Percentiles rank a stretch among this genome's conserved stretches.
Conservation (phyloP, 2,329 filamentous ascomycete species). For the Colletotrichum falcatum region DNA sequence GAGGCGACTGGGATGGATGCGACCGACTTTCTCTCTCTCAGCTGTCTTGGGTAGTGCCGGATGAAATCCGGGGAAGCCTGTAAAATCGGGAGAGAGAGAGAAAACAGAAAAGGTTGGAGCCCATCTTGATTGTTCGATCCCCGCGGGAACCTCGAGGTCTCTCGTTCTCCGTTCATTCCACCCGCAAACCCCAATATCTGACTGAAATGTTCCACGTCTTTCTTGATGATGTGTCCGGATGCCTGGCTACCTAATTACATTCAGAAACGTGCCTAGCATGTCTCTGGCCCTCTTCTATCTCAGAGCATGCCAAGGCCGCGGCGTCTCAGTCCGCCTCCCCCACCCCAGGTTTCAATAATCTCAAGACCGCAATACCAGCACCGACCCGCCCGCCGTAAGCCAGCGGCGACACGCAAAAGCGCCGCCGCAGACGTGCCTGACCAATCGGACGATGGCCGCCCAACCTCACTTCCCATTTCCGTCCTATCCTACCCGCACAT, state of each 20-base stretch:
- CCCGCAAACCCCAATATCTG: not conserved
- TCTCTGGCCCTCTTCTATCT: not conserved
- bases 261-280: not conserved
- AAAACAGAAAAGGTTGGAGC: not conserved
- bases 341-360: constrained; percentile 23
- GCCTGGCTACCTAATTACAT: not conserved
- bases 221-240: not conserved
- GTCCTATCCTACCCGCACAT: constrained; percentile 1
- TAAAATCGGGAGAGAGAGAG: no score
- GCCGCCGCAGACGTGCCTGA: not conserved
- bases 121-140: not conserved
- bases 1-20: constrained; percentile 1
- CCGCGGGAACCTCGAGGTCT: not conserved
- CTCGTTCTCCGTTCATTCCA: not conserved
- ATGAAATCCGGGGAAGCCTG: constrained; percentile 23
- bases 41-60: constrained; percentile 1
- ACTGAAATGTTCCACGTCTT: not conserved
- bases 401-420: not conserved
- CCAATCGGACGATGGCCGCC: constrained; percentile 40
- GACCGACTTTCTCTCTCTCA: not conserved
- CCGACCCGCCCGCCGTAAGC: constrained; percentile 10
- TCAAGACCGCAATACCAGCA: not conserved
- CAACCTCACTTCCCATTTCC: constrained; percentile 27
- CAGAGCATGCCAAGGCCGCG: constrained; percentile 20
- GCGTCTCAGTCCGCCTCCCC: constrained; percentile 3